Evolutionary conservation across 2,329 filamentous ascomycete species (phyloP).

Genomic region (Curvularia eragrostidis): DNA sequence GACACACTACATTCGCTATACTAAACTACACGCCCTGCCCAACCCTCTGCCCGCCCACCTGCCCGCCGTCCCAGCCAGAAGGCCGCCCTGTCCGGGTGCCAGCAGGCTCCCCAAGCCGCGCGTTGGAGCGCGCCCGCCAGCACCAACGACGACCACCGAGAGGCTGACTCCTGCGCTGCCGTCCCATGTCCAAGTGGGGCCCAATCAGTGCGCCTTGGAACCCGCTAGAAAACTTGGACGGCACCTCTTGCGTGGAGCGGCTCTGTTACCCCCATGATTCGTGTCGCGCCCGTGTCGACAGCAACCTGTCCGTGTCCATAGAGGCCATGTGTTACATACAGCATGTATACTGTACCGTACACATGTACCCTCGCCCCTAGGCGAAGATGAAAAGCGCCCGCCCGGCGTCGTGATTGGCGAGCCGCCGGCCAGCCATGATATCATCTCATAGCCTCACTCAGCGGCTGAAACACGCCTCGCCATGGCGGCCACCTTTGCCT

Average conservation of each 20-base stretch:
- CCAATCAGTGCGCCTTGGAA: conserved; percentile 44
- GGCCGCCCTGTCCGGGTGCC: not conserved
- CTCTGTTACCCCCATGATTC: conserved; percentile 31
- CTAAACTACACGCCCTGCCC: conserved; percentile 9
- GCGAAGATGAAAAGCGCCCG: not conserved
- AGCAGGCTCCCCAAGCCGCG: conserved; percentile 36
- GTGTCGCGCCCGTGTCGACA: conserved; percentile 25
- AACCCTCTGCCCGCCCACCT: not conserved
- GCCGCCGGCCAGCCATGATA: not conserved
- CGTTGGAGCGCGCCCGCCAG: conserved; percentile 30
- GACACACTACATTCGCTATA: no score
- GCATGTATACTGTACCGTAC: no score
- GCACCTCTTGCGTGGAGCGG: conserved; percentile 18
- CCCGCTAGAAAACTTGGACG: conserved; percentile 44
- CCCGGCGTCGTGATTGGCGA: not conserved
- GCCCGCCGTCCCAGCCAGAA: not conserved
- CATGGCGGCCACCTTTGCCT: conserved; percentile 20
- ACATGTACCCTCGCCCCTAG: no score
- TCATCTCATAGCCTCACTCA: not conserved
- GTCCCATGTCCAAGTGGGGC: conserved; percentile 20
- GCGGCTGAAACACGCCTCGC: not conserved
- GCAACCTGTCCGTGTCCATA: not conserved
- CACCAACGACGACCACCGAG: not conserved
- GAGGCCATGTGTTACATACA: no score
- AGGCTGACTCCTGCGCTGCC: conserved; percentile 18